Evolutionary conservation across 106 monocot genomes (phyloP), one percentile per base, ranked within the genome.

Genomic region (Dendrobium chrysotoxum): DNA sequence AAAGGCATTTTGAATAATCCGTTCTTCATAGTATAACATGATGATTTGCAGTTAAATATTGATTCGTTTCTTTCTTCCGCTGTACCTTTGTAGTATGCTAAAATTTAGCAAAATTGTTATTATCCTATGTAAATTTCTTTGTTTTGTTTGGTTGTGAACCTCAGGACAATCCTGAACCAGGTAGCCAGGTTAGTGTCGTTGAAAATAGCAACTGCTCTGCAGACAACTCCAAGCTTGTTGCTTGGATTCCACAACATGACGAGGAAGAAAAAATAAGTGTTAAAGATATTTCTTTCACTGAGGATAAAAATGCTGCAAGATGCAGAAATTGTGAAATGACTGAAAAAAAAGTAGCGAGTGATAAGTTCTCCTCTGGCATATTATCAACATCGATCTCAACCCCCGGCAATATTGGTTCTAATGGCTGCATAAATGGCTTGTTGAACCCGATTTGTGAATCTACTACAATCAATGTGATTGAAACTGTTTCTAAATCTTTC

Each of bases 151-250:
- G 57, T 76, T 40, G 9, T 79, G 70, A 70, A 13, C 31, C 70
- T 15, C 67, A 88, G 90, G 84, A 46, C 21, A 28, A 23, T 44
- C 58, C 28, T 70, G 64, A 84, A 84, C n/a, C 50, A 72, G 75
- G 53, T 80, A 83, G 85, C 72, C 82, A 81, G 76, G 25, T 61
- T 77, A 44, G 18, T 66, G 23, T 71, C 23, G 30, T 61, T 61
- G 75, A 85, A 84, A 76, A 39, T 40, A 38, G 40, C 13, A 78
- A 38, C 46, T 77, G 83, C 41, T 41, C 54, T 30, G 80, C 81
- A 18, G 80, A 87, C 53, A 40, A 55, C 26, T 42, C 46, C 20
- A 75, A 79, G 25, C 28, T 23, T 21, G 11, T 31, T 39, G 64
- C 26, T 78, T 26, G 73, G 50, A 80, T 38, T 66, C 35, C 61